Evolutionary conservation across 2,329 filamentous ascomycete species (phyloP).

Genomic region (Didymella sp.): DNA sequence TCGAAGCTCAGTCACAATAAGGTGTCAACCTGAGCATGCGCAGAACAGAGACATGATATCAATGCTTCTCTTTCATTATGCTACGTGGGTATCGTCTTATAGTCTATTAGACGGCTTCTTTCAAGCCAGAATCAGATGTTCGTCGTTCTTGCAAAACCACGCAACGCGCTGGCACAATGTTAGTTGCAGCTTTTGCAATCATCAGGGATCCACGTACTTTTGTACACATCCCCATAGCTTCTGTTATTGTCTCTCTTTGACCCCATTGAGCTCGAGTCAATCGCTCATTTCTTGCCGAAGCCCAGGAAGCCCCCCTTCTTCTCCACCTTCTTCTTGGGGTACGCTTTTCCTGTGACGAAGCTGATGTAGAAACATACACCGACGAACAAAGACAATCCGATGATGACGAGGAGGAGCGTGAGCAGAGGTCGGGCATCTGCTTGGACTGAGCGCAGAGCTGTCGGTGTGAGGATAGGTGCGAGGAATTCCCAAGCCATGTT

Average conservation of each 20-base stretch:
- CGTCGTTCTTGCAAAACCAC: neutral
- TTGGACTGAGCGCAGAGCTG: conserved; percentile 43
- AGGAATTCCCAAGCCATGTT: conserved; percentile 42
- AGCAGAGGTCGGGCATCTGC: conserved; percentile 80
- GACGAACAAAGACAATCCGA: conserved; percentile 62
- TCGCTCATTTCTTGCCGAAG: conserved; percentile 29
- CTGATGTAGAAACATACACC: conserved; percentile 38
- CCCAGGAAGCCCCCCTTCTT: conserved; percentile 36
- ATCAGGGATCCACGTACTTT: neutral
- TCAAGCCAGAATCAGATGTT: conserved; percentile 7
- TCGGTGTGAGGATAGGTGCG: conserved; percentile 42
- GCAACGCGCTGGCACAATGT: neutral
- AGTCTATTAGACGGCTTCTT: conserved; percentile 10
- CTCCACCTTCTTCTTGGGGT: conserved; percentile 37
- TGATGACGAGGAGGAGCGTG: conserved; percentile 79
- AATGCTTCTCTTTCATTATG: conserved; percentile 13
- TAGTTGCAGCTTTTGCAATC: neutral
- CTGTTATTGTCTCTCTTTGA: neutral
- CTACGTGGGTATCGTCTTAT: conserved; percentile 19
- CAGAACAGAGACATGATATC: neutral
- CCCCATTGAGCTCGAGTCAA: neutral
- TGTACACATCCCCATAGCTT: neutral
- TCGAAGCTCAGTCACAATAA: neutral
- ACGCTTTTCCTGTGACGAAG: conserved; percentile 41
- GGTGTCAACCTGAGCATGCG: neutral